Evolutionary conservation across 1,139 yeast species (phyloP), one percentile per base, ranked within the genome.

Genomic region (Hyphopichia burtonii): DNA sequence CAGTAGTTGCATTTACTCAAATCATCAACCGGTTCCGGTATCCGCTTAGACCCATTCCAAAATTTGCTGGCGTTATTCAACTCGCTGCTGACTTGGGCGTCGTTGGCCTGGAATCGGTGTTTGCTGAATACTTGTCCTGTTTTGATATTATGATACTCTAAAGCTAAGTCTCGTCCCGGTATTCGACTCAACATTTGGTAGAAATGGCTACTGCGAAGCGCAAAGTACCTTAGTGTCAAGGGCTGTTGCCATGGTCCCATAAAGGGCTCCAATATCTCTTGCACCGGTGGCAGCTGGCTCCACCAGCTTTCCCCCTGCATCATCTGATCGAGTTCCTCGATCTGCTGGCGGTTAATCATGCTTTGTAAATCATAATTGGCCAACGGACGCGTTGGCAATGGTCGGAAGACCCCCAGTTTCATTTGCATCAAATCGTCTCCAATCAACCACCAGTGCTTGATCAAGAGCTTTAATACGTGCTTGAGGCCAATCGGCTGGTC

Each of bases 171-270:
- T 1, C 76, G 64, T 4, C 69, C 40, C 15, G 72, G 56, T 4
- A 63, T 58, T 4, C 64, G 52, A 12, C 14, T 28, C 11, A 78
- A 49, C 4, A 69, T 41, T 4, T 54, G 44, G 47, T 73, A 76
- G 27, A 80, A 55, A 51, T 81, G 84, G 1, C 82, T 65, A 7
- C 77, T 53, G 42, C 88, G 61, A 1, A 78, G 75, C 1, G 85
- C 78, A 44, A 84, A 68, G 49, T 78, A 78, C 40, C 81, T 59
- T 32, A 82, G 54, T 0, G 89, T 83, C 15, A 81, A 69, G 1
- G 86, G 80, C 2, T 43, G 61, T 39, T 59, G 53, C 90, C 90
- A 83, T 2, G 51, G 42, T 3, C 50, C 56, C 15, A 69, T 30
- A 3, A 30, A 17, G 7, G n/a, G 28, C 12, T 20, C n/a, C n/a